Conservation (phyloP, 208 protist genomes). For the Wallacemonas sp. region DNA sequence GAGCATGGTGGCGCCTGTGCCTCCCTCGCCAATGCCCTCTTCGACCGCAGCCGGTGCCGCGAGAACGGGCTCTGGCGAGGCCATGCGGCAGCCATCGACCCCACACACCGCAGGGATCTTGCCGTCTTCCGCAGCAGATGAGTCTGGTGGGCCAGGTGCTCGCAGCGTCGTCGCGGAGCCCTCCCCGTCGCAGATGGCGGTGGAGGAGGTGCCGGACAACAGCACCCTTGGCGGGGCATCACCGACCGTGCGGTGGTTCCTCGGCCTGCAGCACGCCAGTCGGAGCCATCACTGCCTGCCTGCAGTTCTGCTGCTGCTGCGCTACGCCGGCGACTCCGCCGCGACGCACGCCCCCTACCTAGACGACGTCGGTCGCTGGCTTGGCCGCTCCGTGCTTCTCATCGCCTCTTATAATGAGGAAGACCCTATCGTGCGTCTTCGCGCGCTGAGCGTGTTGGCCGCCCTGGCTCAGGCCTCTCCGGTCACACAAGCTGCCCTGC, state of each 20-base stretch:
- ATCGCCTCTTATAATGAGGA: conserved; percentile 36
- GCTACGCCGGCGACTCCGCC: conserved; percentile 26
- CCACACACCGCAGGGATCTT: too few species aligned
- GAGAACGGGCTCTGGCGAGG: too few species aligned
- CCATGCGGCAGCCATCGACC: too few species aligned
- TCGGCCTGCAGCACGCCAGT: conserved; percentile 21
- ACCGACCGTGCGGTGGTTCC: conserved; percentile 21
- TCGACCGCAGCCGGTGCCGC: too few species aligned
- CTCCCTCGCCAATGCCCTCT: too few species aligned
- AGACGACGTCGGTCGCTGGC: conserved; percentile 42
- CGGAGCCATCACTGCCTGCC: conserved; percentile 42
- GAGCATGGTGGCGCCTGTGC: too few species aligned
- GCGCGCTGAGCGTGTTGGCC: conserved; percentile 24
- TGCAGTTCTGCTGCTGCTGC: conserved; percentile 47
- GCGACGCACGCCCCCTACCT: conserved; percentile 24
- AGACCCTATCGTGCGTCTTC: conserved; percentile 20
- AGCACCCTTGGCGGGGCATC: background rate
- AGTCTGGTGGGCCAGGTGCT: background rate
- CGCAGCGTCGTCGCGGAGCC: background rate
- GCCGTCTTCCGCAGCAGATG: too few species aligned
- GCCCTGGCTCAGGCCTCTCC: conserved; percentile 4
- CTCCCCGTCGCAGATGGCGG: background rate
- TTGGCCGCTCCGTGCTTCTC: conserved; percentile 53
- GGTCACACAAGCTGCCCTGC: background rate
- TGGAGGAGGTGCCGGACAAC: too few species aligned